Conservation (phyloP, 2,329 filamentous ascomycete genomes). For the Penicillium sp. region DNA sequence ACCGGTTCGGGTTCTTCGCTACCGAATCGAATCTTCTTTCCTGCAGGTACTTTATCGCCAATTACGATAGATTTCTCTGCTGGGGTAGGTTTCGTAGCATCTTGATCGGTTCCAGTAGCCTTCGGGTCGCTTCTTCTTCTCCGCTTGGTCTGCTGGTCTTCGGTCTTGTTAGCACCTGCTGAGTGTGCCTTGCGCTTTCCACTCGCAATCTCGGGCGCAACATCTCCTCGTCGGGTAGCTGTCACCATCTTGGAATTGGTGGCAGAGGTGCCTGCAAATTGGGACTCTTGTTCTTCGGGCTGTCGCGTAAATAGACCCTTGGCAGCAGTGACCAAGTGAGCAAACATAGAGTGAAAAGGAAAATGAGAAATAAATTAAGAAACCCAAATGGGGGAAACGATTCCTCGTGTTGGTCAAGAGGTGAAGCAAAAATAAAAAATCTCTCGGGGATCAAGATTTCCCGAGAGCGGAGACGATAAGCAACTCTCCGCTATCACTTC, state of each 20-base stretch:
- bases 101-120: constrained; percentile 16
- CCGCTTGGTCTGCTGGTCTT: constrained; percentile 34
- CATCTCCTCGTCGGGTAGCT: constrained; percentile 31
- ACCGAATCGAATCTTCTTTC: constrained; percentile 38
- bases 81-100: constrained; percentile 8
- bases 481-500: constrained; percentile 8
- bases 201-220: constrained; percentile 21
- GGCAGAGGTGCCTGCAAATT: constrained; percentile 14
- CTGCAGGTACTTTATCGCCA: constrained; percentile 16
- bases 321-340: constrained; percentile 42
- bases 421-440: constrained; percentile 25
- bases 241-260: constrained; percentile 35
- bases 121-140: constrained; percentile 32
- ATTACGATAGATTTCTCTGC: constrained; percentile 12
- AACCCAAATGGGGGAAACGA: constrained; percentile 5
- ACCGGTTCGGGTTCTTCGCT: constrained; percentile 40
- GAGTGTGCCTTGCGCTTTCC: constrained; percentile 36
- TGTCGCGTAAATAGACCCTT: constrained; percentile 41
- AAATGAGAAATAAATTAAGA: neutral
- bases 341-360: constrained; percentile 38
- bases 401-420: constrained; percentile 3
- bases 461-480: constrained; percentile 20
- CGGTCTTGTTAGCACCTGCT: constrained; percentile 20
- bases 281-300: constrained; percentile 19
- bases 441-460: constrained; percentile 25